Evolutionary conservation across 2,329 filamentous ascomycete genomes (phyloP), one percentile per base, ranked within the genome.

Genomic region (Davidsoniella virescens): DNA sequence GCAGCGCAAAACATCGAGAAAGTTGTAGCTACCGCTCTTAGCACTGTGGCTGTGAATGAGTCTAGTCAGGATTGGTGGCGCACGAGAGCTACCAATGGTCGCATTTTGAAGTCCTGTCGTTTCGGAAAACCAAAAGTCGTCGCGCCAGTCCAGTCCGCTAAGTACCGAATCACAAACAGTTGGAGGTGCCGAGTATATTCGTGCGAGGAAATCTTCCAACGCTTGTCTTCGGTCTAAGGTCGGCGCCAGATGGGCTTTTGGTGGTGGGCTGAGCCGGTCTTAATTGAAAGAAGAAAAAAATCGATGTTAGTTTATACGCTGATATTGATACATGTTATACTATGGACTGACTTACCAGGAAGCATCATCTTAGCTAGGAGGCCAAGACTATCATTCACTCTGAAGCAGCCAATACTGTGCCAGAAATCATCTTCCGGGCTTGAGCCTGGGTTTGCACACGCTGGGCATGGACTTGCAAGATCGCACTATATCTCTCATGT

Each of bases 21-120:
- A 68, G 56, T 70, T 69, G 56, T 73, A 75, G 2, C 67, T 63
- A 6, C 67, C 69, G 5, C 65, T 65, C 42, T 64, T 63, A 49
- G 68, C 67, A 55, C 74, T 75, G 64, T 68, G 70, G 54, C 72
- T 75, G 5, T 68, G 68, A 2, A 70, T 69, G 2, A 78, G 61
- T 3, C 72, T 67, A 49, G 64, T 65, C 5, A 78, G 61, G 2
- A 73, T 64, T 0, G 73, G 72, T 0, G 74, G 71, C 5, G 70
- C 61, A 25, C 66, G 63, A 12, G 26, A 33, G 26, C 26, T 33
- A 8, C 26, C 26, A 33, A 33, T 33, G 5, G 26, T 33, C 26
- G 26, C 3, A 9, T 33, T 8, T 1, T 33, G 26, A 3, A 33
- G 10, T 10, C 26, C 26, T 10, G 66, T 63, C 9, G 64, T 57